Percentiles rank a stretch among this genome's conserved stretches.
These are phyloP conservation scores for Sicyos edulis DNA, from an alignment of 306 rosid genomes.

Conservation along the genomic window DNA sequence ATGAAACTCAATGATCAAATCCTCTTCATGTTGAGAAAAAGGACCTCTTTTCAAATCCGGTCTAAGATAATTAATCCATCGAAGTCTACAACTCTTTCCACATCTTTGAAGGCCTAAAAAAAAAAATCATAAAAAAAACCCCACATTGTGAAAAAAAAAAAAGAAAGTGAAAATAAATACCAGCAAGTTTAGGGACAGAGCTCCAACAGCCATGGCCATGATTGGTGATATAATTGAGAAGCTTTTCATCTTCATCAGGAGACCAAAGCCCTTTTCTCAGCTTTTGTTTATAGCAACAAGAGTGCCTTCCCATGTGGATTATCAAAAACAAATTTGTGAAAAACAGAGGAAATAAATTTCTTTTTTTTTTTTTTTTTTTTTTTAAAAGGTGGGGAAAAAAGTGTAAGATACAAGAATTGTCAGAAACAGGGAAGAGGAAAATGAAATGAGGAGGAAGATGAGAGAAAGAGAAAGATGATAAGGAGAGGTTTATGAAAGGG, in stretches of 20 bases:
- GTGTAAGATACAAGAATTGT: slow-evolving; percentile 16
- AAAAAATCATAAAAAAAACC: background rate
- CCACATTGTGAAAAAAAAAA: background rate
- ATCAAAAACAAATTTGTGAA: background rate
- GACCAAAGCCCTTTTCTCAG: slow-evolving; percentile 55
- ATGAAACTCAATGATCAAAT: slow-evolving; percentile 45
- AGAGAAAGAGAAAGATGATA: slow-evolving; percentile 11
- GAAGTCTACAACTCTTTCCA: slow-evolving; percentile 50
- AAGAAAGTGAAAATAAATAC: background rate
- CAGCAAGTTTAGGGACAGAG: slow-evolving; percentile 51
- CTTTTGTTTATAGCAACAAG: slow-evolving; percentile 48
- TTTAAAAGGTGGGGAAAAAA: background rate
- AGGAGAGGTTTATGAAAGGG: slow-evolving; percentile 12
- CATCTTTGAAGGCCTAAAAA: slow-evolving; percentile 41
- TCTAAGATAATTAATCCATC: slow-evolving; percentile 54
- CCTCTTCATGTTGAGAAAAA: slow-evolving; percentile 44
- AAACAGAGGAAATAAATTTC: background rate
- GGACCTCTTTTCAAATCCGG: slow-evolving; percentile 50
- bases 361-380: no score
- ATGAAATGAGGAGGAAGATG: background rate
- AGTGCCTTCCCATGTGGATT: slow-evolving; percentile 27
- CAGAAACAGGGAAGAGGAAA: slow-evolving; percentile 11
- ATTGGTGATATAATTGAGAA: slow-evolving; percentile 33
- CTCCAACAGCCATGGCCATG: slow-evolving; percentile 55
- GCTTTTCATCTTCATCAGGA: slow-evolving; percentile 57